phyloP scores from a whole-genome alignment of 2,329 filamentous ascomycete genomes.

The Claviceps maximensis region DNA sequence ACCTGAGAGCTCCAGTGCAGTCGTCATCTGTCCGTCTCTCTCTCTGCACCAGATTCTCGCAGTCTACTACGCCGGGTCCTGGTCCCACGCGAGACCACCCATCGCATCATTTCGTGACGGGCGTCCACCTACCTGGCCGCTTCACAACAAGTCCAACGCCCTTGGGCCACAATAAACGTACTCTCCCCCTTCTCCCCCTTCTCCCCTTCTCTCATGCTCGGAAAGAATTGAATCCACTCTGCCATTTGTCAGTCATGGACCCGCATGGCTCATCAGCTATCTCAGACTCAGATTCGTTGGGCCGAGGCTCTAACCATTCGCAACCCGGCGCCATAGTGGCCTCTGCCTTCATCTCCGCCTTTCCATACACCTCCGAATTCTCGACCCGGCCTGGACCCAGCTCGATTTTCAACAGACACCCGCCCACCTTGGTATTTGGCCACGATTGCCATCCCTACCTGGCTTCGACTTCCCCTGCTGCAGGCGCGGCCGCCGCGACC shows the following conservation, averaged over 20 bases:
- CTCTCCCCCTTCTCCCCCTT: background rate
- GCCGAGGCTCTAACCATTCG: slow-evolving; percentile 7
- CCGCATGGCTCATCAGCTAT: slow-evolving; percentile 14
- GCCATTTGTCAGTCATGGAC: slow-evolving; percentile 10
- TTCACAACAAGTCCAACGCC: background rate
- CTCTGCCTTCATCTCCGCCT: background rate
- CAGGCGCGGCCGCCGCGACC: slow-evolving; percentile 1
- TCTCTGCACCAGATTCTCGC: no score
- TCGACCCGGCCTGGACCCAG: slow-evolving; percentile 23
- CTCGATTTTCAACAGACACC: slow-evolving; percentile 29
- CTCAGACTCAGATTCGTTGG: slow-evolving; percentile 13
- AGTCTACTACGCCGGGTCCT: no score
- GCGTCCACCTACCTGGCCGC: background rate
- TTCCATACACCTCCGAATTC: slow-evolving; percentile 17
- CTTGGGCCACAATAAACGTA: background rate
- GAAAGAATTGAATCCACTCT: background rate
- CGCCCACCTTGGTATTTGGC: slow-evolving; percentile 32
- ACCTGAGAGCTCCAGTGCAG: no score
- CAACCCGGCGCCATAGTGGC: slow-evolving; percentile 7
- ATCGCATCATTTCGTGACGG: background rate
- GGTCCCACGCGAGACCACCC: background rate
- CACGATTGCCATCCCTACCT: slow-evolving; percentile 24
- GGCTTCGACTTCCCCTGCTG: slow-evolving; percentile 4
- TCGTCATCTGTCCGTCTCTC: no score
- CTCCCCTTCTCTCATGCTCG: background rate